A percentile compares a stretch with the other conserved stretches of the same genome.
These are phyloP conservation scores for Stephanodiscus minutulus DNA, from an alignment of 108 stramenopile genomes.

Conservation along the genomic window DNA sequence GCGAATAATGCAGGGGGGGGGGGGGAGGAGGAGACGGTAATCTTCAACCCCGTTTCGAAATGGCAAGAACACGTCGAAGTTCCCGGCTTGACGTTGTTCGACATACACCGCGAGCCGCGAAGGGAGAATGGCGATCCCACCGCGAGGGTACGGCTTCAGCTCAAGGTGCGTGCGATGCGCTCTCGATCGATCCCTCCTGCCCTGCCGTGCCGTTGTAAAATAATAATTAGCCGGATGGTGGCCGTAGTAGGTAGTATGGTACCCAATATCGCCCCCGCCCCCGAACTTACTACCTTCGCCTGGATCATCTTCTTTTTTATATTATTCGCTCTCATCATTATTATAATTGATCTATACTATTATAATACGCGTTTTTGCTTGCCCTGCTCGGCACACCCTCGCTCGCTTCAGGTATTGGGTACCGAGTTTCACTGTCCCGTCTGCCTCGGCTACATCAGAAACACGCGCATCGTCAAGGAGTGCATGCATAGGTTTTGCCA, in stretches of 20 bases:
- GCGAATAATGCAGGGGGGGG: slow-evolving; percentile 5
- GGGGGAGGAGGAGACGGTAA: background rate
- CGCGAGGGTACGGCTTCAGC: slow-evolving; percentile 30
- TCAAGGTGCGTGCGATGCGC: slow-evolving; percentile 14
- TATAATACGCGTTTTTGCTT: too few species aligned
- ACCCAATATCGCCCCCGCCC: too few species aligned
- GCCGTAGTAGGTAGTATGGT: too few species aligned
- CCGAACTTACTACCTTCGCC: too few species aligned
- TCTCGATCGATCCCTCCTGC: background rate
- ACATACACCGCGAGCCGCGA: slow-evolving; percentile 56
- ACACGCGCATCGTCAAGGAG: slow-evolving; percentile 62
- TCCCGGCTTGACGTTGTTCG: slow-evolving; percentile 58
- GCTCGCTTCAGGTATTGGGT: slow-evolving; percentile 19
- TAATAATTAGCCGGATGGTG: background rate
- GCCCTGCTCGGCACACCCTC: too few species aligned
- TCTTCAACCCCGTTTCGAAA: slow-evolving; percentile 54
- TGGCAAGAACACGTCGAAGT: slow-evolving; percentile 53
- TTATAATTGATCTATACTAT: slow-evolving; percentile 8
- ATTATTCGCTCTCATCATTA: background rate
- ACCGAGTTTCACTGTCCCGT: slow-evolving; percentile 62
- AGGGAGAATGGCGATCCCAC: slow-evolving; percentile 13
- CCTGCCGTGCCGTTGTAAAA: too few species aligned
- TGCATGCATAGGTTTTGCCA: slow-evolving; percentile 75
- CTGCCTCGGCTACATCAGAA: slow-evolving; percentile 62
- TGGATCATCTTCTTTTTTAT: too few species aligned